These are phyloP conservation scores for Saxophila tyrrhenica DNA, from an alignment of 495 filamentous ascomycete genomes.

Conservation along the genomic window DNA sequence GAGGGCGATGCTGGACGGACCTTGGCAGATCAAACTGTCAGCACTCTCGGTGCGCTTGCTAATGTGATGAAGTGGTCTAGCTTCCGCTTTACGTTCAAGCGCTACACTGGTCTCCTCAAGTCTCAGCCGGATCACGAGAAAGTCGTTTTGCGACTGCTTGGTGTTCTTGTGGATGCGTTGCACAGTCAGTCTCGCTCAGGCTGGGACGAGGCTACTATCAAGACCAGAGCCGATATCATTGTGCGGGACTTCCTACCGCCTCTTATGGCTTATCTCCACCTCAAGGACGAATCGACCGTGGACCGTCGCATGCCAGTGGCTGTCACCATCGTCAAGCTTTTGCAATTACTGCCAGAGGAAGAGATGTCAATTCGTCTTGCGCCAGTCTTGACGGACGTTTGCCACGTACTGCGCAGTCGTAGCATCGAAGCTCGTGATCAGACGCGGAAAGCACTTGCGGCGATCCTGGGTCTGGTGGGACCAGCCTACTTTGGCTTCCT, in stretches of 20 bases:
- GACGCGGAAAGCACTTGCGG: conserved; percentile 73
- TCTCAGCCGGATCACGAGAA: conserved; percentile 81
- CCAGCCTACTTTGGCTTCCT: conserved; percentile 78
- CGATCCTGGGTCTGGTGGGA: conserved; percentile 68
- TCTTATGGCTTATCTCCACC: conserved; percentile 69
- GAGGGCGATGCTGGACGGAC: conserved; percentile 73
- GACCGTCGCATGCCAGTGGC: conserved; percentile 82
- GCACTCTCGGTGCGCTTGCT: conserved; percentile 59
- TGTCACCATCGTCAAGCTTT: conserved; percentile 71
- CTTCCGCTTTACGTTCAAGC: conserved; percentile 67
- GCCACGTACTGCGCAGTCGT: conserved; percentile 80
- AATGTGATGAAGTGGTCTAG: conserved; percentile 82
- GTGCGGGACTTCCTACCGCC: conserved; percentile 43
- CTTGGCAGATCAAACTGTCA: conserved; percentile 68
- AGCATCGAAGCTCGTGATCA: conserved; percentile 81
- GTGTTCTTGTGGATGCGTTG: conserved; percentile 67
- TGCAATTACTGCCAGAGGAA: conserved; percentile 63
- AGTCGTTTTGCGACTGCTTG: conserved; percentile 70
- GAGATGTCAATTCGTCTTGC: conserved; percentile 64
- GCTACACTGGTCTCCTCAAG: conserved; percentile 67
- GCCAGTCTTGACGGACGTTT: conserved; percentile 77
- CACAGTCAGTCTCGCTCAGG: not conserved
- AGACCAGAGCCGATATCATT: conserved; percentile 1
- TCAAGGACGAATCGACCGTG: conserved; percentile 87
- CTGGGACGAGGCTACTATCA: conserved; percentile 11